Evolutionary conservation across 1,139 yeast genomes (phyloP), one percentile per base, ranked within the genome.

Genomic region (Arxiozyma telluris): DNA sequence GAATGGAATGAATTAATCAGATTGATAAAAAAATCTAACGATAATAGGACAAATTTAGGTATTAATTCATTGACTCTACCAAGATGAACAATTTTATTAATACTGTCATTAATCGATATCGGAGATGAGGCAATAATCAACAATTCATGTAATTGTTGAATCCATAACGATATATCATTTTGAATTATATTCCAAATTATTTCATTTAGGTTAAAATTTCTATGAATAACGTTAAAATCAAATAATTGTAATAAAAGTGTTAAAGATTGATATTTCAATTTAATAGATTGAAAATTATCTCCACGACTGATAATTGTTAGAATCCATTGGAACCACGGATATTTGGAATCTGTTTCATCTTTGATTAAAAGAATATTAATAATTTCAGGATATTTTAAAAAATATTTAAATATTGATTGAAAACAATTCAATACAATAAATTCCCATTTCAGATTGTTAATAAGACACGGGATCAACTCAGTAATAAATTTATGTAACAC

Each of bases 1-100:
- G 61, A 56, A 17, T 63, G 57, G 17, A 61, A 53, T 6, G 60
- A 63, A 50, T 64, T 63, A 25, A 63, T 47, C 11, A 45, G 18
- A 27, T 18, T 27, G 4, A 27, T 45, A 17, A 45, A 23, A 5
- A 45, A 20, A 27, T 45, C 21, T 30, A 45, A 45, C 3, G 47
- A 45, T 27, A 45, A 20, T 20, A 45, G 6, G 3, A 45, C 4
- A 20, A 45, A 45, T 30, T 45, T n/a, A 11, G 47, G 47, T 27
- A 30, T 45, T 18, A 38, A 45, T 18, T 27, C 41, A 4, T 30
- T 45, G 17, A 45, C 34, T 30, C 47, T 45, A 20, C 47, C 47
- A 8, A 45, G 30, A 45, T 45, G 47, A n/a, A 45, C 27, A 2
- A 45, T 45, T 17, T 45, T 45, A 30, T 45, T 45, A 11, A 30